These are phyloP conservation scores for Tagetes erecta DNA, from an alignment of 129 eudicot genomes.

Conservation along the genomic window DNA sequence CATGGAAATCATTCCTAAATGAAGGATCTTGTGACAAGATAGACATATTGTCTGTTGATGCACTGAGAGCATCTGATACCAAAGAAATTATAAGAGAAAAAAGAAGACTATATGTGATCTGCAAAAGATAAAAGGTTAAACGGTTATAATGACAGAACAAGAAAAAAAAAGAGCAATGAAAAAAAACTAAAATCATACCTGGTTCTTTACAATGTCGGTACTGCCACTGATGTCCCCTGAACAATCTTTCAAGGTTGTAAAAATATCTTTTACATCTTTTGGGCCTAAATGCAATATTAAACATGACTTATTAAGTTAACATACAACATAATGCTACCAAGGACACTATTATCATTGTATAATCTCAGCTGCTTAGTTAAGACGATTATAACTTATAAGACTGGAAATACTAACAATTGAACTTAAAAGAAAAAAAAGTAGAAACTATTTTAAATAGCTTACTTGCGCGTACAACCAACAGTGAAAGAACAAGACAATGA, in stretches of 20 bases:
- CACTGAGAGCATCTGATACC: slow-evolving; percentile 87
- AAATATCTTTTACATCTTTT: slow-evolving; percentile 76
- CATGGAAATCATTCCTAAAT: slow-evolving; percentile 76
- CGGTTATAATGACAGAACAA: not conserved
- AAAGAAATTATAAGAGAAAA: slow-evolving; percentile 81
- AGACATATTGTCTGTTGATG: slow-evolving; percentile 61
- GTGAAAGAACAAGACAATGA: slow-evolving; percentile 89
- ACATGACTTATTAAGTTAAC: slow-evolving; percentile 1
- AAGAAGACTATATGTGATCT: slow-evolving; percentile 79
- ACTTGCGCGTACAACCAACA: slow-evolving; percentile 88
- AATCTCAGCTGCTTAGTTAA: slow-evolving; percentile 2
- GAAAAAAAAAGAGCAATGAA: not conserved
- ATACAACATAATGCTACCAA: slow-evolving; percentile 9
- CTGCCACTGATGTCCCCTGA: slow-evolving; percentile 57
- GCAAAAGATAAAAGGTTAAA: slow-evolving; percentile 34
- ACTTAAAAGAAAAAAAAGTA: slow-evolving; percentile 12
- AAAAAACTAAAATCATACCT: slow-evolving; percentile 46
- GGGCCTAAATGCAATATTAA: slow-evolving; percentile 49
- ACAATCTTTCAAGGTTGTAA: slow-evolving; percentile 58
- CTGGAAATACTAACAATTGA: slow-evolving; percentile 7
- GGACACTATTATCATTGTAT: not conserved
- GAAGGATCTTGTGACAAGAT: slow-evolving; percentile 68
- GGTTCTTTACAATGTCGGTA: slow-evolving; percentile 61
- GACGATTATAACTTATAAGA: not conserved
- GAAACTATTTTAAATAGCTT: slow-evolving; percentile 30